Evolutionary conservation across 2,329 filamentous ascomycete genomes (phyloP).

Genomic region (Colletotrichum sp.): DNA sequence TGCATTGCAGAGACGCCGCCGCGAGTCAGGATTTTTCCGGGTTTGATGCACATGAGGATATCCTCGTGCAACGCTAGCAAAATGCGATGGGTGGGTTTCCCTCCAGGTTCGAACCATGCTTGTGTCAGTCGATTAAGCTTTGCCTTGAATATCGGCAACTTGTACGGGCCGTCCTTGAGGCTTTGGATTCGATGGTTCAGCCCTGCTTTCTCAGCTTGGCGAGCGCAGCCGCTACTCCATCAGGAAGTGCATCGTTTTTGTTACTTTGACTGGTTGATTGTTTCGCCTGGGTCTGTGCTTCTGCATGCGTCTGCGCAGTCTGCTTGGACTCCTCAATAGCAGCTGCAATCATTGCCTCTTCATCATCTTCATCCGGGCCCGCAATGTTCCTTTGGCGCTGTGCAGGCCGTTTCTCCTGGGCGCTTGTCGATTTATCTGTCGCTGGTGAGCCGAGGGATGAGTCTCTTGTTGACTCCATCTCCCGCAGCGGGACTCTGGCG

Average conservation of each 20-base stretch:
- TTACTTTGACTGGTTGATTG: conserved; percentile 12
- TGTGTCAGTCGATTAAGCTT: neutral
- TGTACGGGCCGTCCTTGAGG: neutral
- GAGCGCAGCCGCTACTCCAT: conserved; percentile 65
- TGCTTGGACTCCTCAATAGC: conserved; percentile 52
- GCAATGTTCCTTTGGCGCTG: conserved; percentile 44
- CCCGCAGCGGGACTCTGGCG: conserved; percentile 44
- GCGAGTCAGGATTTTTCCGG: neutral
- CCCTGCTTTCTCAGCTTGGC: conserved; percentile 60
- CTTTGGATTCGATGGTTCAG: conserved; percentile 16
- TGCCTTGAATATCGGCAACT: neutral
- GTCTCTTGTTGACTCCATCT: conserved; percentile 35
- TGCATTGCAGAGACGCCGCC: neutral
- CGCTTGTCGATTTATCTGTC: conserved; percentile 7
- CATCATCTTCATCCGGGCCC: conserved; percentile 49
- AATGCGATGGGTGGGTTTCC: neutral
- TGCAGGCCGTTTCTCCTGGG: conserved; percentile 21
- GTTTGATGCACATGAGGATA: neutral
- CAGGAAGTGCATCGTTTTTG: conserved; percentile 53
- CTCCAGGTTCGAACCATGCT: neutral
- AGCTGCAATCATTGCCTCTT: conserved; percentile 54
- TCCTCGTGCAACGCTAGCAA: neutral
- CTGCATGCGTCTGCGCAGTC: conserved; percentile 30
- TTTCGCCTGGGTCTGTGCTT: conserved; percentile 25
- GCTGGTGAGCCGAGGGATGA: conserved; percentile 26